Percentiles rank a stretch among this genome's conserved stretches.
Conservation (phyloP, 345 rosid species). For the Eucalyptus marginata region DNA sequence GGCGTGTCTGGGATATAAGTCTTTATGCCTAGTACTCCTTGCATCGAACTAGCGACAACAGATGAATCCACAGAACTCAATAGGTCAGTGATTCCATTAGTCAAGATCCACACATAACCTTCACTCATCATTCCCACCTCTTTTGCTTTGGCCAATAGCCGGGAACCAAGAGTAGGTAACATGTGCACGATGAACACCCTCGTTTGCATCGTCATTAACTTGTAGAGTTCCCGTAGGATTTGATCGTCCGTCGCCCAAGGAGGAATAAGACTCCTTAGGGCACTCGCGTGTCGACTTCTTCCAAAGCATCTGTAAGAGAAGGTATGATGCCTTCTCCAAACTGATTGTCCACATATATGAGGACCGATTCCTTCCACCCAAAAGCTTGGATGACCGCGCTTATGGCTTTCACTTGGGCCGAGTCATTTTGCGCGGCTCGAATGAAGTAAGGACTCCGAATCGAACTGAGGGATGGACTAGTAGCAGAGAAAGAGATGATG, state of each 20-base stretch:
- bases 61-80: neutral
- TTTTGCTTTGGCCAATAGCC: neutral
- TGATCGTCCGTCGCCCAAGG: neutral
- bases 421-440: neutral
- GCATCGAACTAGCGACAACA: neutral
- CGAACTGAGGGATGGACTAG: neutral
- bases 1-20: neutral
- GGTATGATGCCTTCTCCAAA: neutral
- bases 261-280: neutral
- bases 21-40: neutral
- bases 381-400: neutral
- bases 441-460: neutral
- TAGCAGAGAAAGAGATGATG: neutral
- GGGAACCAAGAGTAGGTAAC: neutral
- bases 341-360: neutral
- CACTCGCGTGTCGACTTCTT: neutral
- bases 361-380: neutral
- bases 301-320: neutral
- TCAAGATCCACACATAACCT: neutral
- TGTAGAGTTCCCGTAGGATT: neutral
- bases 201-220: neutral
- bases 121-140: neutral
- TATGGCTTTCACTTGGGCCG: neutral
- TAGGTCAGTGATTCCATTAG: neutral
- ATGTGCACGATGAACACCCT: neutral